phyloP scores from a whole-genome alignment of 345 rosid species.

The Turritis glabra region DNA sequence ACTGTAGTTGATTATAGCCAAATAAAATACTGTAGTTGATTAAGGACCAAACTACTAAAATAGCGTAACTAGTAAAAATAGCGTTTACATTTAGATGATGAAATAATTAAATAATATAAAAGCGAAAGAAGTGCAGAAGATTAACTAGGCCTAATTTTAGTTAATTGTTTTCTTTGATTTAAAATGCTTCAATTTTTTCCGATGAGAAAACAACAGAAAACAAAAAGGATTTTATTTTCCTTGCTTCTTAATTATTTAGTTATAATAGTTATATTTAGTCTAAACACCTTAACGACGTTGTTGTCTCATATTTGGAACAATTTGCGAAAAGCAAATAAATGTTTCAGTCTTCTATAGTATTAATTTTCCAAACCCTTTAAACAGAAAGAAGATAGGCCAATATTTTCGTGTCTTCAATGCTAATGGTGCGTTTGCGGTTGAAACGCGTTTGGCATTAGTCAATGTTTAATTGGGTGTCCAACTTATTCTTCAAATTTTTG shows the following conservation, averaged over 20 bases:
- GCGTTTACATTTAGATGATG: neutral
- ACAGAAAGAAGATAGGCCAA: constrained; percentile 6
- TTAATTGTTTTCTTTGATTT: neutral
- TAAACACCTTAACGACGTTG: constrained; percentile 5
- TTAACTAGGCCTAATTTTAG: neutral
- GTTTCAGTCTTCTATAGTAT: neutral
- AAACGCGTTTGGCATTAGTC: constrained; percentile 27
- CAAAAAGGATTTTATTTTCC: neutral
- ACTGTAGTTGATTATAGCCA: no score
- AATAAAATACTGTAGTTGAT: neutral
- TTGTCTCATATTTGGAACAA: constrained; percentile 22
- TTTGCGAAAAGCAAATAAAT: neutral
- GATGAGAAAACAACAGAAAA: neutral
- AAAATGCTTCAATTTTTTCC: neutral
- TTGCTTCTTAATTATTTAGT: neutral
- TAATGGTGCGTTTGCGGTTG: constrained; percentile 26
- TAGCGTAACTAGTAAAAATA: neutral
- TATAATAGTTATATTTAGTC: neutral
- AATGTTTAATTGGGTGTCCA: constrained; percentile 16
- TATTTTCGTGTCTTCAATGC: neutral
- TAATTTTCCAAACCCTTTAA: constrained; percentile 3
- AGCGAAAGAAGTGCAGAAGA: neutral
- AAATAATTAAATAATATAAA: neutral
- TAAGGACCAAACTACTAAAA: neutral
- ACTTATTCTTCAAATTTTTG: neutral